Base-by-base conservation (phyloP, 805 yeast genomes). In the Henningerozyma blattae region DNA sequence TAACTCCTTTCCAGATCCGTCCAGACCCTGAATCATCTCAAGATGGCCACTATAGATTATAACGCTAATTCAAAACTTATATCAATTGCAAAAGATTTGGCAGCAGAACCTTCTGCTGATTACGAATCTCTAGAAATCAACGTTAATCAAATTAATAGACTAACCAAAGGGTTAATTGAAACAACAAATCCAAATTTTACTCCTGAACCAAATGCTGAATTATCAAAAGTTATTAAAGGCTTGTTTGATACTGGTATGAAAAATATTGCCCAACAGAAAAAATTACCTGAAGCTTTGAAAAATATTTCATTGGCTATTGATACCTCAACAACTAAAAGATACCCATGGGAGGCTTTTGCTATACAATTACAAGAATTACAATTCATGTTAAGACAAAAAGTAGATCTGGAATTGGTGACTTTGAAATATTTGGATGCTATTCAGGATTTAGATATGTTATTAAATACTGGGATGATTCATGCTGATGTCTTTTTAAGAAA, bases 401-500 rank as follows among this genome's bases (percentile, higher is more conserved):
- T 83, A 18, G 93, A 81, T 48, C 75, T 86, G 0, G 65, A 71
- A 43, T 59, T 79, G 48, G 64, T 75, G 52, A 58, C 64, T 34
- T 65, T 70, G 27, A 63, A 72, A 34, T 73, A 64, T 50, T 43
- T 73, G 30, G 71, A 69, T 36, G 87, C 86, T 1, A 68, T 61
- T 48, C 72, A 74, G 43, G 93, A 81, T 49, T 72, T 82, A 3
- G 87, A 80, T 40, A 56, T 78, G 60, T 59, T 78, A 41, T 55
- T 74, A 37, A 71, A 71, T 27, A 64, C 78, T 48, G 75, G 73
- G 56, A 59, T 73, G 52, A 58, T 62, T 34, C 59, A 73, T 4
- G 75, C 87, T 1, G 91, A 81, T 34, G 77, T 80, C 50, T 78
- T 77, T 48, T 62, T 79, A 34, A 69, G 91, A 59, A 68, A 78